These are phyloP conservation scores for Bathelium albidoporum DNA, from an alignment of 495 filamentous ascomycete species.

Conservation along the genomic window DNA sequence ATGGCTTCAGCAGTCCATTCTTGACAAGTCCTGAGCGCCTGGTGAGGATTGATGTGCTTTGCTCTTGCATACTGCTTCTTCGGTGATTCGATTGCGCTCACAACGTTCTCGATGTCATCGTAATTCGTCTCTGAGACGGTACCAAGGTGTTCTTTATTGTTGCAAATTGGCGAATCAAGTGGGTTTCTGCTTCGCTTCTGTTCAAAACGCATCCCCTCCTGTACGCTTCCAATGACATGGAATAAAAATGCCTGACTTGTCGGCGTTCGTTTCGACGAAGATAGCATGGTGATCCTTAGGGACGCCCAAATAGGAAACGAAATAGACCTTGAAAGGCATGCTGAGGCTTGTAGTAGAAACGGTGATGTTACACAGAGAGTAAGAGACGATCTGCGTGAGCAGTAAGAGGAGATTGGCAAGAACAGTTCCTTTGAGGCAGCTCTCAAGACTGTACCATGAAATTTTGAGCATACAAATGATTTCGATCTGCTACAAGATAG, in stretches of 20 bases:
- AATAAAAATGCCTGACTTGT: slow-evolving; percentile 8
- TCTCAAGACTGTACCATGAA: too few relatives aligned
- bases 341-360: too few relatives aligned
- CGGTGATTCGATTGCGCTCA: slow-evolving; percentile 7
- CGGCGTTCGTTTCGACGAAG: slow-evolving; percentile 10
- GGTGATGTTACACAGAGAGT: too few relatives aligned
- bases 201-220: slow-evolving; percentile 11
- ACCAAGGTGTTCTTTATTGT: slow-evolving; percentile 5
- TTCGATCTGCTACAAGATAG: too few relatives aligned
- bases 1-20: slow-evolving; percentile 14
- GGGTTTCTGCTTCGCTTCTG: slow-evolving; percentile 2
- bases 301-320: neutral
- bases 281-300: slow-evolving; percentile 9
- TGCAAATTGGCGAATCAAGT: neutral
- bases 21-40: slow-evolving; percentile 13
- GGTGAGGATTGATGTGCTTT: slow-evolving; percentile 10
- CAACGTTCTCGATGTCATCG: slow-evolving; percentile 4
- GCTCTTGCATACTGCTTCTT: slow-evolving; percentile 13
- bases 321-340: neutral
- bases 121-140: slow-evolving; percentile 10
- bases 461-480: too few relatives aligned
- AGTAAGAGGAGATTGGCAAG: too few relatives aligned
- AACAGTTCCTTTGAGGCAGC: too few relatives aligned
- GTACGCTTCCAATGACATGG: slow-evolving; percentile 13
- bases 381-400: too few relatives aligned